phyloP scores from a whole-genome alignment of 768 basidiomycete genomes.

The Pholiota microspora region DNA sequence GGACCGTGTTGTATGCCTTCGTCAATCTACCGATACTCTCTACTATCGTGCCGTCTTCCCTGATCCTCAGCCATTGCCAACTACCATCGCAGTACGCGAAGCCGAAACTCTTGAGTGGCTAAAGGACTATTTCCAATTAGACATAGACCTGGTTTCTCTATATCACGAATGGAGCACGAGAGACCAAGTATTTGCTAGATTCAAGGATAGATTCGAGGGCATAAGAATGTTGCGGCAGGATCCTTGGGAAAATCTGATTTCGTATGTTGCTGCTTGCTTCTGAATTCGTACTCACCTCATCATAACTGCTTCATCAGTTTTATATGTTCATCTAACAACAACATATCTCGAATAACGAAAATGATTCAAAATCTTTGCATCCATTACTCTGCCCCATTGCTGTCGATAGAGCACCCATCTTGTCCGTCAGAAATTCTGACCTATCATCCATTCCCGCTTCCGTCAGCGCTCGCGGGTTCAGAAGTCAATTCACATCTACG shows the following conservation, averaged over 20 bases:
- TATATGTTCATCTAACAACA: conserved; percentile 97
- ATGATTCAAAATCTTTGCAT: conserved; percentile 86
- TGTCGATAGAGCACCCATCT: conserved; percentile 42
- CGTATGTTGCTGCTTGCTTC: conserved; percentile 52
- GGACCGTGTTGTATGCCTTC: conserved; percentile 82
- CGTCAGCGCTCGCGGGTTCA: conserved; percentile 59
- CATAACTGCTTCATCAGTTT: conserved; percentile 52
- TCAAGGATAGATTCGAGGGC: conserved; percentile 68
- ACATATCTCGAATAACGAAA: conserved; percentile 90
- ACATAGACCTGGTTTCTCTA: conserved; percentile 64
- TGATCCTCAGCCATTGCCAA: conserved; percentile 32
- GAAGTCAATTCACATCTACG: conserved; percentile 66
- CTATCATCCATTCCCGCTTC: conserved; percentile 87
- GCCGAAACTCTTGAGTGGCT: conserved; percentile 75
- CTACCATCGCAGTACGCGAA: conserved; percentile 37
- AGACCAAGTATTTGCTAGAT: conserved; percentile 72
- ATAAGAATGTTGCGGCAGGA: conserved; percentile 89
- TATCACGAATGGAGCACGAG: conserved; percentile 73
- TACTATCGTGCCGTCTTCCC: conserved; percentile 76
- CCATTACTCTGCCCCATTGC: conserved; percentile 69
- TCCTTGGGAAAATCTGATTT: conserved; percentile 93
- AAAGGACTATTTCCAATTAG: conserved; percentile 86
- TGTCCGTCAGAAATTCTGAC: conserved; percentile 24
- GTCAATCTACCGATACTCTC: conserved; percentile 65
- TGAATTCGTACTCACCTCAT: neutral